Percentiles rank a stretch among this genome's conserved stretches.
These are phyloP conservation scores for Vitellaria paradoxa DNA, from an alignment of 179 eudicot species.

Conservation along the genomic window DNA sequence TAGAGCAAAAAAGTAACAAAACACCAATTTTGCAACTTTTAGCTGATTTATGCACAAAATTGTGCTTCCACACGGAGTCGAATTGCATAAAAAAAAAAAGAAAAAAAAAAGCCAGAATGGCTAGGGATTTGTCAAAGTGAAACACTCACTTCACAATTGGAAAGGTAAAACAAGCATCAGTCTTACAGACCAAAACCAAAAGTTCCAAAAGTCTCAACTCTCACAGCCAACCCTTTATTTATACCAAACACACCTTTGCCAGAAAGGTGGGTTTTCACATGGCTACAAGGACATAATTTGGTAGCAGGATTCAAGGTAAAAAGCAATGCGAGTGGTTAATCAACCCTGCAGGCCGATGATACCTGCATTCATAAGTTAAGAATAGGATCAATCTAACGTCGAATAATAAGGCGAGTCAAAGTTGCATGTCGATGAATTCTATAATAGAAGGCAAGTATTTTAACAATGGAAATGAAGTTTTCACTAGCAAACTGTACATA, in stretches of 20 bases:
- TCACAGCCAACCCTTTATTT: background rate
- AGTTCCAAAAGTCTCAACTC: background rate
- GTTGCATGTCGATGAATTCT: background rate
- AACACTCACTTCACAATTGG: no score
- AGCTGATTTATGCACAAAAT: no score
- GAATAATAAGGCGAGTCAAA: background rate
- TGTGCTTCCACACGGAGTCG: no score
- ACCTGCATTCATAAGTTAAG: background rate
- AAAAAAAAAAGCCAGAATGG: no score
- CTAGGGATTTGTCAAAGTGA: background rate
- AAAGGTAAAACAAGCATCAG: background rate
- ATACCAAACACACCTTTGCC: background rate
- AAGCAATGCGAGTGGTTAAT: background rate
- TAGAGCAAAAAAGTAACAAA: no score
- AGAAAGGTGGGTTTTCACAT: background rate
- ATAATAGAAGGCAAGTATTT: background rate
- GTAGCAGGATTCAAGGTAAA: background rate
- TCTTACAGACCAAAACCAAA: slow-evolving; percentile 1
- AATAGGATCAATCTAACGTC: background rate
- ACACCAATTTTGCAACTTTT: no score
- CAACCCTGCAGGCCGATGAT: slow-evolving; percentile 16
- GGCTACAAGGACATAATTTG: background rate
- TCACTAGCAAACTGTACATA: no score
- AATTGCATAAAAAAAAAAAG: background rate
- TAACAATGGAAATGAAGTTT: no score